Conservation (phyloP, 495 filamentous ascomycete genomes). For the Trichoderma erinaceum region DNA sequence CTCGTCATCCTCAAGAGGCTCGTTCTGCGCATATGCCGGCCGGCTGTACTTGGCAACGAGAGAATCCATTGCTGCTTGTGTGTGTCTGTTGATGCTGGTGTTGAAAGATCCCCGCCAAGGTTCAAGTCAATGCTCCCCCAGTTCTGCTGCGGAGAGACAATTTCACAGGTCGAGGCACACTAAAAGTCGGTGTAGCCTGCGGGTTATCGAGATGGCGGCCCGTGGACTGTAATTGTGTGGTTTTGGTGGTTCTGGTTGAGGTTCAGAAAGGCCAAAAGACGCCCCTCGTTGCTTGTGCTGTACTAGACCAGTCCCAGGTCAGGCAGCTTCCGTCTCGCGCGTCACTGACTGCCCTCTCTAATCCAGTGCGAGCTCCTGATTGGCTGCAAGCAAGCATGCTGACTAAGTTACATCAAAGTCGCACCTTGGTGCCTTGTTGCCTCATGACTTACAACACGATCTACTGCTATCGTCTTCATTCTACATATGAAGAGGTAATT, state of each 20-base stretch:
- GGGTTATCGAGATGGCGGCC: neutral
- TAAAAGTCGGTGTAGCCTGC: neutral
- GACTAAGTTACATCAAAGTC: neutral
- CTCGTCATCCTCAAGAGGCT: conserved; percentile 60
- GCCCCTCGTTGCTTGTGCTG: conserved; percentile 3
- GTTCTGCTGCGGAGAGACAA: neutral
- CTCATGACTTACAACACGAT: neutral
- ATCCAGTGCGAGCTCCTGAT: neutral
- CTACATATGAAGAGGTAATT: too few relatives aligned
- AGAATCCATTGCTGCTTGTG: conserved; percentile 58
- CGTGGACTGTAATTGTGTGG: neutral
- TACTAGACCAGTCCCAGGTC: neutral
- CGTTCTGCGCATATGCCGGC: conserved; percentile 57
- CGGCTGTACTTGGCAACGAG: conserved; percentile 85
- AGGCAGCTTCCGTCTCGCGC: conserved; percentile 17
- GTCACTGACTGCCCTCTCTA: conserved; percentile 6
- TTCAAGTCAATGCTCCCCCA: conserved; percentile 8
- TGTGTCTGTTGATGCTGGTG: neutral
- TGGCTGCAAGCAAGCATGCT: neutral
- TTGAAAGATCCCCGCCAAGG: neutral
- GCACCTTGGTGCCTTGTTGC: neutral
- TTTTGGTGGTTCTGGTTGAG: neutral
- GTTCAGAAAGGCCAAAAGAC: neutral
- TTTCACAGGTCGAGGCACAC: neutral
- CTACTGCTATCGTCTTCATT: too few relatives aligned